Evolutionary conservation across 225 moss, liverwort and hornwort genomes (phyloP).

Genomic region (Marchantia polymorpha): DNA sequence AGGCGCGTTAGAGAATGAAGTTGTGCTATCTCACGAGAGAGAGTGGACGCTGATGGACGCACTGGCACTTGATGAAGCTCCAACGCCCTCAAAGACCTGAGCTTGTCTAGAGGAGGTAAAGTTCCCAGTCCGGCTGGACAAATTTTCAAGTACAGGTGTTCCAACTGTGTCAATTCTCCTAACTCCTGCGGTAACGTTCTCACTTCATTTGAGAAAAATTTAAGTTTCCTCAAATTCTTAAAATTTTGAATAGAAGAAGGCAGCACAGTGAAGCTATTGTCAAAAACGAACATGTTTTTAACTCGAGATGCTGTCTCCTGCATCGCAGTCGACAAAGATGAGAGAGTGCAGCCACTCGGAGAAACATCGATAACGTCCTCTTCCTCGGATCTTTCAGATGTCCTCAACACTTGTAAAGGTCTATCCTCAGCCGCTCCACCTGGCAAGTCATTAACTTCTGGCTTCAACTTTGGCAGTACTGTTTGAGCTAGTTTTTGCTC

Average conservation of each 20-base stretch:
- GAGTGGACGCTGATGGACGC: slow-evolving; percentile 77
- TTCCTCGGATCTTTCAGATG: slow-evolving; percentile 41
- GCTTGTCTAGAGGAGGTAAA: slow-evolving; percentile 76
- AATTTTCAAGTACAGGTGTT: slow-evolving; percentile 76
- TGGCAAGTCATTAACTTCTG: background rate
- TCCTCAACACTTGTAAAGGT: slow-evolving; percentile 12
- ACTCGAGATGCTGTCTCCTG: slow-evolving; percentile 57
- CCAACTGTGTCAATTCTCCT: slow-evolving; percentile 68
- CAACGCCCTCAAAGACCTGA: slow-evolving; percentile 72
- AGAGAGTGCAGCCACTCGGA: slow-evolving; percentile 67
- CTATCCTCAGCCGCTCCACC: slow-evolving; percentile 8
- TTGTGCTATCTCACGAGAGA: slow-evolving; percentile 95
- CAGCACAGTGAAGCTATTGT: slow-evolving; percentile 77
- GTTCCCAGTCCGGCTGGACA: slow-evolving; percentile 63
- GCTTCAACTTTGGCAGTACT: background rate
- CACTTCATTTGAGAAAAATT: slow-evolving; percentile 88
- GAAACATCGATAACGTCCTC: slow-evolving; percentile 70
- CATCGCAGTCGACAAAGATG: slow-evolving; percentile 57
- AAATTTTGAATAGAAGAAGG: slow-evolving; percentile 59
- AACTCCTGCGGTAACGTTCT: slow-evolving; percentile 73
- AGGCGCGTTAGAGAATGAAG: slow-evolving; percentile 92
- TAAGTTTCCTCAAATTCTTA: slow-evolving; percentile 70
- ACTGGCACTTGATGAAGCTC: slow-evolving; percentile 89
- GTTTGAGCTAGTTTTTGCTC: slow-evolving; percentile 11
- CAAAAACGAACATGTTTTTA: slow-evolving; percentile 85